Base-by-base conservation (phyloP, 495 filamentous ascomycete species). In the Hyaloscypha bicolor region DNA sequence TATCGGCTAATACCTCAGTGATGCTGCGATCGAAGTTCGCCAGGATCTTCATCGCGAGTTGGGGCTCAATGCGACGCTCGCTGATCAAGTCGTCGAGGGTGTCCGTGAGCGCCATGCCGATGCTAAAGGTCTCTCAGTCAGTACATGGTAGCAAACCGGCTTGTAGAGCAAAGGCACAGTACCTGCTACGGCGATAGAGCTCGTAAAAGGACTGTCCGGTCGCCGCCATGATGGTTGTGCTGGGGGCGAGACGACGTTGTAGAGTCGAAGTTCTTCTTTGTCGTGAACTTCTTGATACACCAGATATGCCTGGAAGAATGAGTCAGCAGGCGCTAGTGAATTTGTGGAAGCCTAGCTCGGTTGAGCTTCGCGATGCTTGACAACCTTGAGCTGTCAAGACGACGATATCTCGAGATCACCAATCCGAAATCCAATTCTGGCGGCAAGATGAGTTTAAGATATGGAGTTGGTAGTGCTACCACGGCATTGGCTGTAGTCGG, bases 1-100 rank as follows among this genome's bases (percentile, higher is more conserved):
- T 96, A 0, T 96, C 92, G 32, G 89, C 88, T 63, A 99, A 80
- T 3, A 96, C 89, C 72, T 97, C 92, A 14, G 95, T 89, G 62
- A 99, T 90, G 58, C 88, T 86, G 63, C 90, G 87, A 76, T 99
- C 96, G 79, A 97, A 98, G 79, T 95, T 93, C 60, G 86, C 87
- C 60, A 99, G 84, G 62, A 99, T 92, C 84, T 97, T 97, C 93
- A 97, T 97, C 35, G 96, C 96, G 45, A 98, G 88, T 79, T 99
- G 96, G 22, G 96, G 96, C 79, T 97, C 93, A 78, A 99, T 97
- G 51, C 91, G 89, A 66, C 92, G 90, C 63, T 92, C 88, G 73
- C 90, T 93, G 79, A 99, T 97, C 69, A 98, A 81, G 67, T 96
- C 92, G 79, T 99, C 96, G 64, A 99, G 92, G 31, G 94, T 95